Evolutionary conservation across 208 protist species (phyloP).

Genomic region (Leishmania tropica): DNA sequence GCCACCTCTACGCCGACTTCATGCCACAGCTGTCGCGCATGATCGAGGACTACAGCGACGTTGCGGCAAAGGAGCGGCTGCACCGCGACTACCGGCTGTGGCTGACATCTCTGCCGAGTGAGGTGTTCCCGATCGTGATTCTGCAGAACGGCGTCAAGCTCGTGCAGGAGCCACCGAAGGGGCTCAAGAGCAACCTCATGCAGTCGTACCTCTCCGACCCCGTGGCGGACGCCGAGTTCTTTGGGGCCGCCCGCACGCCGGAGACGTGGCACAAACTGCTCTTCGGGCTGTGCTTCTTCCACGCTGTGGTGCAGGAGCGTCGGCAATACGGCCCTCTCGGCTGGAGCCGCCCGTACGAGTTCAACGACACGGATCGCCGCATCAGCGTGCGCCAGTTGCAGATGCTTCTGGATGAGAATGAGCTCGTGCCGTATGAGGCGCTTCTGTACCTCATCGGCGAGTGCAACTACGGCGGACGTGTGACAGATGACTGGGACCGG

Average conservation of each 20-base stretch:
- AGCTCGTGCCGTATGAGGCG: slow-evolving; percentile 93
- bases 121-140: slow-evolving; percentile 97
- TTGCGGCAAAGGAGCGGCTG: slow-evolving; percentile 86
- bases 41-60: slow-evolving; percentile 93
- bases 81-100: slow-evolving; percentile 97
- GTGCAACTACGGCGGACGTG: slow-evolving; percentile 94
- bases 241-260: slow-evolving; percentile 82
- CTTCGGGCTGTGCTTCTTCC: slow-evolving; percentile 97
- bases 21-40: slow-evolving; percentile 94
- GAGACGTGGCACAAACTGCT: slow-evolving; percentile 91
- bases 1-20: slow-evolving; percentile 95
- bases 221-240: slow-evolving; percentile 85
- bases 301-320: slow-evolving; percentile 96
- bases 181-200: slow-evolving; percentile 96
- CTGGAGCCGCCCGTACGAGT: slow-evolving; percentile 98
- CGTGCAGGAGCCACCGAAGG: slow-evolving; percentile 98
- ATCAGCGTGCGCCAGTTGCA: slow-evolving; percentile 96
- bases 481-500: slow-evolving; percentile 95
- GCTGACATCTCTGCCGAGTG: slow-evolving; percentile 97
- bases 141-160: slow-evolving; percentile 98
- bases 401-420: slow-evolving; percentile 95
- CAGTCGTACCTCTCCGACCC: slow-evolving; percentile 94
- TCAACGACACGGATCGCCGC: slow-evolving; percentile 96
- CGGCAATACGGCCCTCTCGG: slow-evolving; percentile 96
- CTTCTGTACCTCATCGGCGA: slow-evolving; percentile 94